Evolutionary conservation across 352 stramenopile species (phyloP), one percentile per base, ranked within the genome.

Genomic region (Phytophthora fragariaefolia): DNA sequence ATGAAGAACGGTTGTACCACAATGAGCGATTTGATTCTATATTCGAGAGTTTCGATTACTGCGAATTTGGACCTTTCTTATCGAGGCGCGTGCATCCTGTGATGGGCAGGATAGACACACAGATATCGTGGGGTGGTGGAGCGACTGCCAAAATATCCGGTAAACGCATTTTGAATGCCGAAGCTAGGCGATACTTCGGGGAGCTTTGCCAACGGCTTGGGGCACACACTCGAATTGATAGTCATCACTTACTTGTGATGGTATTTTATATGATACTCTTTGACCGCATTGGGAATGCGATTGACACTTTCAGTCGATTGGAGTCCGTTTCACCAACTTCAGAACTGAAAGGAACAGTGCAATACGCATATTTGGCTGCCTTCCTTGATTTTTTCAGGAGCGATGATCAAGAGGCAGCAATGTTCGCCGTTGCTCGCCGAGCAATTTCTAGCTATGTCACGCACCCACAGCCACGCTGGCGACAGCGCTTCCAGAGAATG

Each of bases 331-430:
- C 47, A 7, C 18, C 30, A 10, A 49, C 28, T 15, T 20, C 45
- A 6, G 20, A 58, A 18, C 13, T 74, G 46, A 62, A 74, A n/a
- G 34, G 45, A 42, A 76, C 63, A 22, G 52, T 92, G 24, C 74
- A 79, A 23, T 89, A 77, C 32, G 80, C 87, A 28, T 93, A 91
- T 48, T 77, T 93, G 30, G 46, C 54, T 43, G 70, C 76, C 23
- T 93, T 87, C 65, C 65, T 93, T 28, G 80, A 91, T 47, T 84
- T 89, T 49, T 85, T 84, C 40, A 64, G 69, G 4, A 24, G 50
- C 20, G 18, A 48, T 40, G 55, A 26, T 26, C 47, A 76, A 1
- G 22, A 63, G 20, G 22, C 12, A 1, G 27, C 5, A 8, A 56
- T 18, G 36, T 86, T 90, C 58, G 18, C 27, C 1, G 50, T 70